Base-by-base conservation (phyloP, 75 land plant species). In the Picea glauca region DNA sequence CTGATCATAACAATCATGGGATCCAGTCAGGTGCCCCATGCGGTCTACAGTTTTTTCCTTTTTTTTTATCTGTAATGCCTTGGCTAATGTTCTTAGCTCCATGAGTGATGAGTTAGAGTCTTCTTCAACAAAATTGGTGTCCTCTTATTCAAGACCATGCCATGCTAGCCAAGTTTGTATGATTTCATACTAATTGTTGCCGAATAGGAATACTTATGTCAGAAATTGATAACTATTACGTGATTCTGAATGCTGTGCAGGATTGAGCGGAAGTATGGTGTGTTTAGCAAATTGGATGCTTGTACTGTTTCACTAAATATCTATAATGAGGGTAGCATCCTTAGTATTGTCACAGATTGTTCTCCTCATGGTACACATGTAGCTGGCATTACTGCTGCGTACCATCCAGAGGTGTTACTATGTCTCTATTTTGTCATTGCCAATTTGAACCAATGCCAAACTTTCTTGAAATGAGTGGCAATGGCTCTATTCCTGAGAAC, bases 311-410 rank as follows among this genome's bases (percentile, higher is more conserved):
- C 92, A 26, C 79, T 83, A 18, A 98, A 98, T 79, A 84, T 98
- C 35, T 98, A 91, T 79, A 88, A 98, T 80, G 85, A 95, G 56
- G 99, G 99, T 67, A 92, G 95, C 68, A 78, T 95, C 33, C 85
- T 98, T 68, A 98, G 99, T 78, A 90, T 98, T 79, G 99, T 98
- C 11, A 98, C 99, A 32, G 99, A 98, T 83, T 80, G 98, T 79
- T 98, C 99, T 38, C 98, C 99, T 58, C 99, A 98, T 87, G 99
- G 96, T n/a, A 98, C 99, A 66, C 99, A 98, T 85, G 99, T 98
- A 77, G 96, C 99, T 83, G 99, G 99, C 38, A 98, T 98, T 81
- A 86, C 98, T 67, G 79, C 98, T 78, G 98, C 99, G 67, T 93
- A 85, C 80, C 91, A 98, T 80, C 89, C 91, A 58, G 82, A 98